Base-by-base conservation (phyloP, 495 filamentous ascomycete genomes). In the Aspergillus ostianus region DNA sequence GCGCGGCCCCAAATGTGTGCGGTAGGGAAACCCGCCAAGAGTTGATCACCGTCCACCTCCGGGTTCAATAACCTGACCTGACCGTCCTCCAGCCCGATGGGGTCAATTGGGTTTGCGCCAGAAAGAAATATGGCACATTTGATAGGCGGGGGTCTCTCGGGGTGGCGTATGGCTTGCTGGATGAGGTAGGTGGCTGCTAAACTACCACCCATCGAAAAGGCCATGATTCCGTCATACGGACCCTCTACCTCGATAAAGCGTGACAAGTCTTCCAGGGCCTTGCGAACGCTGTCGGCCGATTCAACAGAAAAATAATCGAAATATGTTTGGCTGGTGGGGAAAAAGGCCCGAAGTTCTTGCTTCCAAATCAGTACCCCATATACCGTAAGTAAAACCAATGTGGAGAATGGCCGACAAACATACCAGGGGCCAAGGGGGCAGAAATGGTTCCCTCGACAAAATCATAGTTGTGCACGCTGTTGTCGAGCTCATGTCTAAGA, bases 201-300 rank as follows among this genome's bases (percentile, higher is more conserved):
- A 8, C 52, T 45, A 23, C 23, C 70, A 13, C 70, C 71, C 32
- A 69, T 64, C 1, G 65, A 68, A 56, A 66, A 74, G 36, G 56
- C 70, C 18, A 74, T 56, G 30, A 72, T 51, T 13, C 70, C 71
- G 47, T 74, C 71, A 36, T 66, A 74, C 5, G 71, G 71, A n/a
- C 69, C 71, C 54, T 66, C 64, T 19, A 45, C 10, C 12, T 53
- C 52, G 26, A 72, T 53, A 45, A 59, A 70, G 15, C 4, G 32
- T 12, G 56, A 45, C 7, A 73, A 60, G 19, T 70, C 19, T 1
- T 61, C 30, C 17, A 72, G 47, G 0, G 71, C 71, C 17, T 61
- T 52, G 20, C 21, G 27, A 1, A 61, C 45, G 18, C 51, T 64
- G 6, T 13, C 23, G 6, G 56, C 47, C 15, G 63, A 68, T n/a